Conservation (phyloP, 176 grass and related monocot species). For the Aegilops speltoides region DNA sequence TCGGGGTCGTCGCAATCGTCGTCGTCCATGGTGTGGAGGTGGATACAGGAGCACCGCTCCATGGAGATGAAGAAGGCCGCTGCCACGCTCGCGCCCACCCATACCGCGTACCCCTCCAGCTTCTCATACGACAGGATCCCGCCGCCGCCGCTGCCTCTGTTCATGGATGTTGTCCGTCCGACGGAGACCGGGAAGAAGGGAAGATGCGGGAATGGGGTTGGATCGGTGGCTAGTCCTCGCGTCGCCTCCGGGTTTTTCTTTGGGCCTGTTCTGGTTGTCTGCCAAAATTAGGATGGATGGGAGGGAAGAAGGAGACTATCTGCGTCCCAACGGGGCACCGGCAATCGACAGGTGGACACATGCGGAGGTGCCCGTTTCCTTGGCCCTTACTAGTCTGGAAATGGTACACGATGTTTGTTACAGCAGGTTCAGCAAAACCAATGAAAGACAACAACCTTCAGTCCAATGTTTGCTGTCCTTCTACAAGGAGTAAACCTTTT, state of each 20-base stretch:
- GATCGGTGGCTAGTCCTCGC: neutral
- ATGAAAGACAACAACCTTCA: neutral
- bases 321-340: no score
- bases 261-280: neutral
- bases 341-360: no score
- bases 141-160: conserved; percentile 1
- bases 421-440: neutral
- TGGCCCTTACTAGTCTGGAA: neutral
- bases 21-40: conserved; percentile 70
- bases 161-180: conserved; percentile 16
- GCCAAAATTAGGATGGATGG: conserved; percentile 1
- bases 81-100: conserved; percentile 60
- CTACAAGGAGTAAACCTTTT: neutral
- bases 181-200: neutral
- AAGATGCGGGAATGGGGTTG: neutral
- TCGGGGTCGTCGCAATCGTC: conserved; percentile 64
- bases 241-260: neutral
- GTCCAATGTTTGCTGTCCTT: neutral
- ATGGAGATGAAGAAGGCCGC: conserved; percentile 81
- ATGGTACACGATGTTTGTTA: neutral
- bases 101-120: conserved; percentile 50
- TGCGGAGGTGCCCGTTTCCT: neutral
- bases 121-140: neutral
- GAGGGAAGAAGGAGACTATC: neutral
- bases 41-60: conserved; percentile 81